Percentiles rank a stretch among this genome's conserved stretches.
Evolutionary conservation across 1,284 basidiomycete genomes (phyloP).

Genomic region (Lentinus polychrous): DNA sequence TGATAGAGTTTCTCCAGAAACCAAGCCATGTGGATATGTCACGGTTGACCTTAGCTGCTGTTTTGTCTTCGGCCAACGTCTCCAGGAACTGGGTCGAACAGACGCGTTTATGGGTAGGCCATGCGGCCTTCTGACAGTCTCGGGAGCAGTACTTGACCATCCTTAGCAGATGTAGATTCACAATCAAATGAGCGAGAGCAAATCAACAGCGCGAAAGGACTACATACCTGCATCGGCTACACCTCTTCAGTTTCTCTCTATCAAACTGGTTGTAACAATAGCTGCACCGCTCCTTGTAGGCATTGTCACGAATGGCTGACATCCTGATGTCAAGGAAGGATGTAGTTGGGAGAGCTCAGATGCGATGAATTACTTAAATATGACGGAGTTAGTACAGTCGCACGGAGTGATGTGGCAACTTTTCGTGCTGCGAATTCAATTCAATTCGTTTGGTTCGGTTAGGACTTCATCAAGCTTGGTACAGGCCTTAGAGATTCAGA

Average conservation of each 20-base stretch:
- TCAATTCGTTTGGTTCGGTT: neutral
- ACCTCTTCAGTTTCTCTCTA: slow-evolving; percentile 4
- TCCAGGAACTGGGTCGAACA: neutral
- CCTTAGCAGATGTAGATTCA: neutral
- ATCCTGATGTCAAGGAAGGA: too few species aligned
- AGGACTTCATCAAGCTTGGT: neutral
- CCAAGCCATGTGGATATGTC: slow-evolving; percentile 3
- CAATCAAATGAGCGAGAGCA: neutral
- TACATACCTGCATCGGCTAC: slow-evolving; percentile 5
- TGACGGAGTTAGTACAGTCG: too few species aligned
- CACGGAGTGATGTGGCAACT: too few species aligned
- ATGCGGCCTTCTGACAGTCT: slow-evolving; percentile 7
- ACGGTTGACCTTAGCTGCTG: neutral
- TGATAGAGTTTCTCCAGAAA: slow-evolving; percentile 7
- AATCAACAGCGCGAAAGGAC: neutral
- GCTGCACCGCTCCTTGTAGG: neutral
- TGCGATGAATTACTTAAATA: too few species aligned
- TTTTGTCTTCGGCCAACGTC: neutral
- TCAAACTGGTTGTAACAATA: slow-evolving; percentile 2
- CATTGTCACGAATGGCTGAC: neutral
- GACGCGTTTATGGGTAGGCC: slow-evolving; percentile 2
- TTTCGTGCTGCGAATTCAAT: neutral
- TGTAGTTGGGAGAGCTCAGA: neutral
- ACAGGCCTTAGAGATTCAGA: neutral
- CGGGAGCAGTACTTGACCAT: slow-evolving; percentile 6